phyloP scores from a whole-genome alignment of 495 filamentous ascomycete species.

The Thermochaetoides thermophila region DNA sequence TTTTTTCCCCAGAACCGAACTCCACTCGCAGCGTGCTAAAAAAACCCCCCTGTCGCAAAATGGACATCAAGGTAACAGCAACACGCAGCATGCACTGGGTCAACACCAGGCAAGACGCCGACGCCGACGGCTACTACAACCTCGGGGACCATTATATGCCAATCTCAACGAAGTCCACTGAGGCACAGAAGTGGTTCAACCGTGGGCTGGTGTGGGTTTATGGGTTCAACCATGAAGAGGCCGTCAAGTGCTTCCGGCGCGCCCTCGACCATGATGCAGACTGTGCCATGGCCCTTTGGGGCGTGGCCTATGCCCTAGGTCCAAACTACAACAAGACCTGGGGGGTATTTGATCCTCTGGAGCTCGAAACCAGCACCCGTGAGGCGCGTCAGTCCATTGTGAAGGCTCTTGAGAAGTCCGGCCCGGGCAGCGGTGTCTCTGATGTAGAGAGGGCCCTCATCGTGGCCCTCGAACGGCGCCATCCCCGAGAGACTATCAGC shows the following conservation, averaged over 20 bases:
- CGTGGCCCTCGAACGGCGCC: slow-evolving; percentile 39
- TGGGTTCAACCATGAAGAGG: slow-evolving; percentile 52
- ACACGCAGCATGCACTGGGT: too few relatives aligned
- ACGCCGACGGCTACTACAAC: slow-evolving; percentile 32
- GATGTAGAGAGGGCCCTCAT: slow-evolving; percentile 48
- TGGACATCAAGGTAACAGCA: too few relatives aligned
- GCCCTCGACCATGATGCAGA: slow-evolving; percentile 36
- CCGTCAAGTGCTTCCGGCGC: slow-evolving; percentile 42
- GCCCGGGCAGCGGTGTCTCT: slow-evolving; percentile 17
- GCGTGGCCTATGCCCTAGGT: slow-evolving; percentile 46
- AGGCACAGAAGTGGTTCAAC: slow-evolving; percentile 45
- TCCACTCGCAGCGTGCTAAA: too few relatives aligned
- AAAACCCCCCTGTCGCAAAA: too few relatives aligned
- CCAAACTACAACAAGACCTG: slow-evolving; percentile 68
- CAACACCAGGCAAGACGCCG: too few relatives aligned
- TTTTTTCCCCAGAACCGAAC: too few relatives aligned
- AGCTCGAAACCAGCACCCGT: slow-evolving; percentile 31
- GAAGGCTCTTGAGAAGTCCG: slow-evolving; percentile 25
- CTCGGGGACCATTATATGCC: slow-evolving; percentile 38
- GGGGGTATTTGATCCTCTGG: slow-evolving; percentile 46
- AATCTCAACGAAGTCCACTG: slow-evolving; percentile 27
- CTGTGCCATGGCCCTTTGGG: slow-evolving; percentile 55
- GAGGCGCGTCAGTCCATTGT: slow-evolving; percentile 29
- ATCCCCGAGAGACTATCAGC: slow-evolving; percentile 28
- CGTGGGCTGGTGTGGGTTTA: slow-evolving; percentile 50